phyloP scores from a whole-genome alignment of 805 yeast species.

The Millerozyma acaciae region DNA sequence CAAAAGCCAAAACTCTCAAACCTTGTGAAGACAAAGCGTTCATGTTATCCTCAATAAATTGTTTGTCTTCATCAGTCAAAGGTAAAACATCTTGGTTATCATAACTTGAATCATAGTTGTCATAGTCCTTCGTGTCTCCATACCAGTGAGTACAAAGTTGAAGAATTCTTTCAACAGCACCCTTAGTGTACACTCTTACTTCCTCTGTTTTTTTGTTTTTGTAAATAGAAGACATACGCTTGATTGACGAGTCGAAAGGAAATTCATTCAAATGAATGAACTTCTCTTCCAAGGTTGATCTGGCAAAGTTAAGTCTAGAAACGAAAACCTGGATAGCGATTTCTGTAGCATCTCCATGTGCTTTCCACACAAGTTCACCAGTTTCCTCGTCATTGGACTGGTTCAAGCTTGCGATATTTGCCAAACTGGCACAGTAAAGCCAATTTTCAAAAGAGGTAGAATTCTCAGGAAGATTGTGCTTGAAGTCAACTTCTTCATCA shows the following conservation, averaged over 20 bases:
- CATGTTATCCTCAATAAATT: slow-evolving; percentile 51
- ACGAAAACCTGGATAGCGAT: slow-evolving; percentile 81
- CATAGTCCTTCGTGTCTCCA: slow-evolving; percentile 21
- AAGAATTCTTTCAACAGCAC: slow-evolving; percentile 72
- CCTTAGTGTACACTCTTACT: slow-evolving; percentile 50
- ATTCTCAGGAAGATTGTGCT: slow-evolving; percentile 21
- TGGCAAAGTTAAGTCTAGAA: slow-evolving; percentile 50
- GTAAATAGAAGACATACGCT: slow-evolving; percentile 68
- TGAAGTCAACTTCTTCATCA: slow-evolving; percentile 38
- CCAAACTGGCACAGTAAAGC: slow-evolving; percentile 34
- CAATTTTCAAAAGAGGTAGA: slow-evolving; percentile 19
- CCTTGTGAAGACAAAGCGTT: slow-evolving; percentile 60
- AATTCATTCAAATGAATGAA: slow-evolving; percentile 55
- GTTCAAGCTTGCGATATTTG: slow-evolving; percentile 39
- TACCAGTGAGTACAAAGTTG: slow-evolving; percentile 54
- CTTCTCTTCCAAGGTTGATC: slow-evolving; percentile 37
- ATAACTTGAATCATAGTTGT: slow-evolving; percentile 3
- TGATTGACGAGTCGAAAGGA: slow-evolving; percentile 72
- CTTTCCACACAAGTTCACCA: slow-evolving; percentile 34
- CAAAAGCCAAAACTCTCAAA: slow-evolving; percentile 70
- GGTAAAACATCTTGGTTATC: slow-evolving; percentile 15
- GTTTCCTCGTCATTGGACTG: slow-evolving; percentile 24
- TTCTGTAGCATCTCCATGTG: slow-evolving; percentile 81
- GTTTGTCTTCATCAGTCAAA: slow-evolving; percentile 40
- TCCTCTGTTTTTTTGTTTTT: slow-evolving; percentile 16